Base-by-base conservation (phyloP, 1,284 basidiomycete species). In the Austroboletus novae-zelandiae region DNA sequence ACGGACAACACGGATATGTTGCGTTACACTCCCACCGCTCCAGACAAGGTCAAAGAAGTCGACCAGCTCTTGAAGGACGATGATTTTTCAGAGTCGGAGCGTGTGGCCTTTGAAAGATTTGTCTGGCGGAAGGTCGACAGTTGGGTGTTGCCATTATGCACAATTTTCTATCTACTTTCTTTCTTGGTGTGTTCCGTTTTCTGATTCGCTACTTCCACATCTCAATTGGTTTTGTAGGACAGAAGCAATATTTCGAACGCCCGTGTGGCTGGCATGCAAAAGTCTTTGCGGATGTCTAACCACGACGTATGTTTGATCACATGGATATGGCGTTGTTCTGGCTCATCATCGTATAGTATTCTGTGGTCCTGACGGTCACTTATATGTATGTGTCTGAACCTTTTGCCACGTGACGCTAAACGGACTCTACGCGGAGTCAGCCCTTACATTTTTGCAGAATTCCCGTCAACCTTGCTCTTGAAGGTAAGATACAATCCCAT, bases 221-320 rank as follows among this genome's bases (percentile, higher is more conserved):
- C 34, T 50, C 34, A 44, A 30, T 17, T 20, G 18, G n/a, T 29
- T 14, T 7, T 18, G 29, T 56, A 65, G 61, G 61, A 63, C 47
- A 60, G 76, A 29, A 77, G 76, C 14, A 83, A 83, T 54, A 69
- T 84, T 32, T 75, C 77, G 9, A 84, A 84, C 57, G 83, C 83
- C 30, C 72, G 77, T 2, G 71, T 83, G 2, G 82, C 82, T 9
- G 82, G 82, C 7, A 62, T 85, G 29, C 76, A 80, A 57, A 75
- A 67, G 37, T 74, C 77, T 41, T 69, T 86, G 35, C 56, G 71
- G n/a, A 72, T 85, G 66, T 71, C 74, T 3, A 75, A 79, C 41
- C 61, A 73, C 32, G 73, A 80, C 68, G 68, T 66, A 53, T 9
- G 52, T 55, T 4, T 13, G n/a, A 11, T 23, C 5, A 6, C 20